phyloP scores from a whole-genome alignment of 2,329 filamentous ascomycete species.

The Claviceps arundinis region DNA sequence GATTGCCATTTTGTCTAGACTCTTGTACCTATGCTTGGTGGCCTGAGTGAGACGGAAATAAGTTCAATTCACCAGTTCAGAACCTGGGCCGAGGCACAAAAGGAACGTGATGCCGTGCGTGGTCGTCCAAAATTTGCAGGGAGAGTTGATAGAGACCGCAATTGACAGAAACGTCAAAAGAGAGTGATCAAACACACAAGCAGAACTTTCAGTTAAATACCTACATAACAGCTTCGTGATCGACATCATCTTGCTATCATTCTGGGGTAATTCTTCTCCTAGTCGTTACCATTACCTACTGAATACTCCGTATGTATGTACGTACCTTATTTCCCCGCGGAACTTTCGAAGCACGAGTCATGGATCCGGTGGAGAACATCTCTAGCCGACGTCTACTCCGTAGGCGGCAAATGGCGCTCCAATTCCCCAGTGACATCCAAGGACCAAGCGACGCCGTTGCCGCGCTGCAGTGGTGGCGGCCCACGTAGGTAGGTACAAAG shows the following conservation, averaged over 20 bases:
- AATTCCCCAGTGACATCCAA: neutral
- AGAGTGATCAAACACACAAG: neutral
- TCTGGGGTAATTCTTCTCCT: neutral
- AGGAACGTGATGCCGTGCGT: neutral
- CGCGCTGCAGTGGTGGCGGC: neutral
- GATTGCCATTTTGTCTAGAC: slow-evolving; percentile 8
- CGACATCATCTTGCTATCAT: neutral
- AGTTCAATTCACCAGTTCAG: neutral
- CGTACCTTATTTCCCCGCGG: neutral
- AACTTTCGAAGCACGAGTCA: neutral
- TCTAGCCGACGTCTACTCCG: neutral
- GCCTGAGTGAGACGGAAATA: neutral
- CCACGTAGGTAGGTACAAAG: neutral
- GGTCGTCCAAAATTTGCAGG: neutral
- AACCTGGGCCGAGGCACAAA: neutral
- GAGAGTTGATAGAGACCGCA: neutral
- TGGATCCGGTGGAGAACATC: neutral
- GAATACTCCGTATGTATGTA: too few species aligned
- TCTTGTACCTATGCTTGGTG: neutral
- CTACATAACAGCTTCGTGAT: neutral
- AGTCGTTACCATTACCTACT: neutral
- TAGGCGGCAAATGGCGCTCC: slow-evolving; percentile 3
- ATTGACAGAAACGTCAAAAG: neutral
- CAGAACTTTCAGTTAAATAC: neutral
- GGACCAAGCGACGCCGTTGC: neutral